These are phyloP conservation scores for Camellia granthamiana DNA, from an alignment of 148 eudicot species.

Conservation along the genomic window DNA sequence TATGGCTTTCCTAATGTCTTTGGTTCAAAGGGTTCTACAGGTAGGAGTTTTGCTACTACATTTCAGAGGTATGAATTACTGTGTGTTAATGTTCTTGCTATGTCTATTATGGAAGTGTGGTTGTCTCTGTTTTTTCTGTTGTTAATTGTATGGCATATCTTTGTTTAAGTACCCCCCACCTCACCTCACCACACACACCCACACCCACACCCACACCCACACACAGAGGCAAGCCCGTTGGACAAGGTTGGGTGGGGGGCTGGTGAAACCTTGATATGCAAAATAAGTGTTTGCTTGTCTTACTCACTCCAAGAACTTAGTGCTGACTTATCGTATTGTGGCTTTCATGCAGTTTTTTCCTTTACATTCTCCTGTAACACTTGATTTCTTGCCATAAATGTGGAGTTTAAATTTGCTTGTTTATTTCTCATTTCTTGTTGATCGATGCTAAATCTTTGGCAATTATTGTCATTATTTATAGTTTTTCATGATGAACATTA, in stretches of 20 bases:
- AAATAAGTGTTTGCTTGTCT: background rate
- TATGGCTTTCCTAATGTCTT: constrained; percentile 11
- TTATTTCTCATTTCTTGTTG: background rate
- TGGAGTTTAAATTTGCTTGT: background rate
- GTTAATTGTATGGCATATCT: background rate
- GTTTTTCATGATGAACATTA: background rate
- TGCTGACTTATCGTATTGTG: background rate
- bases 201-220: too few relatives aligned
- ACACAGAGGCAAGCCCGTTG: too few relatives aligned
- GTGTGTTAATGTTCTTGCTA: background rate
- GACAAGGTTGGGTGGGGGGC: background rate
- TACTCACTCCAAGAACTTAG: background rate
- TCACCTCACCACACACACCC: too few relatives aligned
- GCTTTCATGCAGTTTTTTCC: background rate
- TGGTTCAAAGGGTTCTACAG: constrained; percentile 17
- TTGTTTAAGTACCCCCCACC: background rate
- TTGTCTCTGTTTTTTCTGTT: background rate
- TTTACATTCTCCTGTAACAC: background rate
- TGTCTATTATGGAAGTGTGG: background rate
- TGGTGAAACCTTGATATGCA: background rate
- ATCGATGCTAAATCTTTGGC: background rate
- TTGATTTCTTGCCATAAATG: too few relatives aligned
- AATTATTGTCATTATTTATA: background rate
- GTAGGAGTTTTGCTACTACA: background rate
- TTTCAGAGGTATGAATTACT: constrained; percentile 6